Percentiles rank a stretch among this genome's conserved stretches.
phyloP scores from a whole-genome alignment of 2,329 filamentous ascomycete genomes.

The Sporothrix brunneoviolacea region DNA sequence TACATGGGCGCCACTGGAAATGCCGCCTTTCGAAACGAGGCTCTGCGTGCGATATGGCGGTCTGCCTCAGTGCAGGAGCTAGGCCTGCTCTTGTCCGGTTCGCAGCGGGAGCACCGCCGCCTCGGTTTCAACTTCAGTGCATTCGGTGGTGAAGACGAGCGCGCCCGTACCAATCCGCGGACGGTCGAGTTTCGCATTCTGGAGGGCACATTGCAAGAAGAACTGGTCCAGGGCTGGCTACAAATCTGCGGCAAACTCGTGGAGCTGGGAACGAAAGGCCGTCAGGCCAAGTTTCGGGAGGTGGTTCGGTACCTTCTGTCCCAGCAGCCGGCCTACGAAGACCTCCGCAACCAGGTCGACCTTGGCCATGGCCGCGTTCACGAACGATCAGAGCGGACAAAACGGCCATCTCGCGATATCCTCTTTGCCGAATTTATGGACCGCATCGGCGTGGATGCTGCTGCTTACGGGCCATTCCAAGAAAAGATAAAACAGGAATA shows the following conservation, averaged over 20 bases:
- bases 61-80: conserved; percentile 25
- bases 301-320: conserved; percentile 15
- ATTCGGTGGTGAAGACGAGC: conserved; percentile 31
- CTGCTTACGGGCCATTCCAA: conserved; percentile 14
- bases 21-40: conserved; percentile 16
- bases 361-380: neutral
- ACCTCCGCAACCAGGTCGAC: neutral
- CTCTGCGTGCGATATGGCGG: conserved; percentile 27
- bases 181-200: conserved; percentile 35
- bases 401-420: neutral
- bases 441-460: conserved; percentile 11
- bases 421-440: conserved; percentile 15
- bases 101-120: conserved; percentile 27
- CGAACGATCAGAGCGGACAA: neutral
- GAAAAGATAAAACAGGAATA: conserved; percentile 17
- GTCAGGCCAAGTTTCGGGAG: conserved; percentile 10
- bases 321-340: conserved; percentile 13
- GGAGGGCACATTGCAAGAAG: conserved; percentile 27
- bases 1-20: conserved; percentile 15
- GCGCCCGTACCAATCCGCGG: conserved; percentile 27
- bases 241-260: conserved; percentile 27
- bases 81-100: conserved; percentile 30
- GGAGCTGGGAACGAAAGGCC: conserved; percentile 21
- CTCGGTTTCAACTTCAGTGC: conserved; percentile 37
- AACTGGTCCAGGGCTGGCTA: conserved; percentile 29